Evolutionary conservation across 345 rosid species (phyloP).

Genomic region (Eucalyptus sp.): DNA sequence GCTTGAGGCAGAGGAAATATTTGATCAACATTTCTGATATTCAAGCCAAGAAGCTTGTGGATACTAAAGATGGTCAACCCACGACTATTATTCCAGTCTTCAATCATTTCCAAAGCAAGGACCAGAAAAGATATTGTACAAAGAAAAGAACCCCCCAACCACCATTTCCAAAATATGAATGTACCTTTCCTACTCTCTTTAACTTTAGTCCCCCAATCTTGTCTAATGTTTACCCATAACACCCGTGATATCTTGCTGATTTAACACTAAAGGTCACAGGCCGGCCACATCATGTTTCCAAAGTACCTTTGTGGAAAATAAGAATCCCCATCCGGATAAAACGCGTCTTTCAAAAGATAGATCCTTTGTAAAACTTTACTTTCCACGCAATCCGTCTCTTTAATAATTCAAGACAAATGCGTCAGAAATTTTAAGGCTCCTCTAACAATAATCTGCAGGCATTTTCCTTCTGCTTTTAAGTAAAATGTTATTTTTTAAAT

Average conservation of each 20-base stretch:
- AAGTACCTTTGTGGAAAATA: background rate
- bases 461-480: background rate
- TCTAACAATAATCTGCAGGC: background rate
- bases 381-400: background rate
- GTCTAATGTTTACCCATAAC: background rate
- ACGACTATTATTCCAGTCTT: background rate
- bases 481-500: background rate
- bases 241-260: background rate
- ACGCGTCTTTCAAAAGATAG: background rate
- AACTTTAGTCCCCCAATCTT: background rate
- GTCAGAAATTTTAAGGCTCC: background rate
- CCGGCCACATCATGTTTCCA: background rate
- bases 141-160: background rate
- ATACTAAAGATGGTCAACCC: background rate
- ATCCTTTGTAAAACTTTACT: background rate
- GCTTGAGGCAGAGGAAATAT: background rate
- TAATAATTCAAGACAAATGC: background rate
- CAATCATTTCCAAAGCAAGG: background rate
- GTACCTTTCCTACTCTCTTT: background rate
- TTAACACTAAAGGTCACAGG: background rate
- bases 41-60: background rate
- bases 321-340: background rate
- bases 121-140: background rate
- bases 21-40: background rate
- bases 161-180: background rate